Percentiles rank a stretch among this genome's conserved stretches.
Conservation (phyloP, 129 eudicot genomes). For the Artemisia annua region DNA sequence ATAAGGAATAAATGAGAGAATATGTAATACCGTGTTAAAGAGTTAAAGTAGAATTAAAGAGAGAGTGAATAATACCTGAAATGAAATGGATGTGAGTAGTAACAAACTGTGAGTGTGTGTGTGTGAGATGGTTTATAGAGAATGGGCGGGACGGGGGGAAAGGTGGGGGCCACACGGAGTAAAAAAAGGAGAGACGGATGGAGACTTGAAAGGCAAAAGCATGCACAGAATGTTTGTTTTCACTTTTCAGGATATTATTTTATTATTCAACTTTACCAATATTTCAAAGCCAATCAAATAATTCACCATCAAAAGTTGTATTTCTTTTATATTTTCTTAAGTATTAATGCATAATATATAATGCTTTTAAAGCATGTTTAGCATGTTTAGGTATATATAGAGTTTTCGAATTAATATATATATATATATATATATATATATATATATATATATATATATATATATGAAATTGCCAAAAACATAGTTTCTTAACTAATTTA, state of each 20-base stretch:
- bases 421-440: too few species aligned
- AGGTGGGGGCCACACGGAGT: conserved; percentile 4
- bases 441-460: too few species aligned
- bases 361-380: too few species aligned
- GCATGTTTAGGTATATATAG: too few species aligned
- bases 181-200: conserved; percentile 25
- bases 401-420: too few species aligned
- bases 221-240: conserved; percentile 12
- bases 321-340: too few species aligned
- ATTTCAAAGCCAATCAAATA: neutral
- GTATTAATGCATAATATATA: too few species aligned
- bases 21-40: neutral
- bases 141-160: neutral
- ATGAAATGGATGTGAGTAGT: neutral
- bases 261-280: conserved; percentile 3
- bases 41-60: neutral
- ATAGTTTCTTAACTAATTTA: too few species aligned
- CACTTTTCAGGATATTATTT: neutral
- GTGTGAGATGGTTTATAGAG: conserved; percentile 15
- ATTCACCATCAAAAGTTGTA: conserved; percentile 11
- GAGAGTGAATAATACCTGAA: neutral
- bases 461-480: too few species aligned
- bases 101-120: conserved; percentile 8
- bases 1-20: too few species aligned
- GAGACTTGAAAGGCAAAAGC: conserved; percentile 33